Evolutionary conservation across 2,329 filamentous ascomycete species (phyloP).

Genomic region (Venturia nashicola): DNA sequence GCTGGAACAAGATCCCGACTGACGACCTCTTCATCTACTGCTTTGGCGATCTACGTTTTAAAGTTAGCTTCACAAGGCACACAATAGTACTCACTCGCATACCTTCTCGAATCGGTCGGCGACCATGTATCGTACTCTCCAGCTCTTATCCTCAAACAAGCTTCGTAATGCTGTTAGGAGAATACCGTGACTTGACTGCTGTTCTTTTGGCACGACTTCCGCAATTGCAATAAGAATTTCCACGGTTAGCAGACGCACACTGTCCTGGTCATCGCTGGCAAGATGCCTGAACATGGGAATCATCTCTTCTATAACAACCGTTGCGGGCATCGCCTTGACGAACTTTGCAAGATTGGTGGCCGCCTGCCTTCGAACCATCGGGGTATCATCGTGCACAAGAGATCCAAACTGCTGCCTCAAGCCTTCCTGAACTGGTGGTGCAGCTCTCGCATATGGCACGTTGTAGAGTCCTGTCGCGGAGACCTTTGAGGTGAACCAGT

Average conservation of each 20-base stretch:
- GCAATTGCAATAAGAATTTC: conserved; percentile 94
- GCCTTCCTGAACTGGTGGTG: conserved; percentile 75
- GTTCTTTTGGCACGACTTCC: conserved; percentile 94
- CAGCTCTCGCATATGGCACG: conserved; percentile 83
- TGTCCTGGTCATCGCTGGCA: conserved; percentile 93
- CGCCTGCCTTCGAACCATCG: conserved; percentile 95
- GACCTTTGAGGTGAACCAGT: conserved; percentile 99
- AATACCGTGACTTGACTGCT: conserved; percentile 92
- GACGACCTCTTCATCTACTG: conserved; percentile 93
- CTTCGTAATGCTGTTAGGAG: conserved; percentile 80
- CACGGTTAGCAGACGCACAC: conserved; percentile 87
- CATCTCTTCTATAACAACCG: conserved; percentile 94
- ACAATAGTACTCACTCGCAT: conserved; percentile 5
- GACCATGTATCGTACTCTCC: conserved; percentile 98
- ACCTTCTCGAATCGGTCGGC: conserved; percentile 98
- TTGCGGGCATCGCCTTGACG: conserved; percentile 87
- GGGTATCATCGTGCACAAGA: conserved; percentile 94
- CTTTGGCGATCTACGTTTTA: conserved; percentile 72
- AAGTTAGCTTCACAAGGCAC: background rate
- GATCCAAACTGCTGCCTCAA: conserved; percentile 85
- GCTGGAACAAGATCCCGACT: conserved; percentile 87
- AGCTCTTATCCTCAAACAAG: conserved; percentile 98
- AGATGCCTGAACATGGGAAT: conserved; percentile 97
- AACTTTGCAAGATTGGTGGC: conserved; percentile 96
- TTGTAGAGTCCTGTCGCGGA: conserved; percentile 94